Evolutionary conservation across 768 basidiomycete species (phyloP).

Genomic region (Tylopilus rubrobrunneus): DNA sequence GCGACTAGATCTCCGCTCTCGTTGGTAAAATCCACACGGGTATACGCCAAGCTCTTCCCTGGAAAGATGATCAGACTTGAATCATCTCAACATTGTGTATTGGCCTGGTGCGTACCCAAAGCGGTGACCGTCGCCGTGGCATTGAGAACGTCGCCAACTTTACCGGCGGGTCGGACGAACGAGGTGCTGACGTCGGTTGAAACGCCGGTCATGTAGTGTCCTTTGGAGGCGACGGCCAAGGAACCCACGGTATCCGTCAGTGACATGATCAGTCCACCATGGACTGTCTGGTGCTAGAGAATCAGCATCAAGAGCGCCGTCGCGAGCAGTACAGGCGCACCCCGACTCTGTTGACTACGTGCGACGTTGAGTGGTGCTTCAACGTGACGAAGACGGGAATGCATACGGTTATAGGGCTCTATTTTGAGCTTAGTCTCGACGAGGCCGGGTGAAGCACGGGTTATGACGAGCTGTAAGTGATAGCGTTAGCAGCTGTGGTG

Average conservation of each 20-base stretch:
- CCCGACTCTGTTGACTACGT: constrained; percentile 75
- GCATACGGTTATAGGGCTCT: constrained; percentile 69
- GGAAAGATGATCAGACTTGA: neutral
- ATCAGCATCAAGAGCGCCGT: neutral
- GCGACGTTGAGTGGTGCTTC: neutral
- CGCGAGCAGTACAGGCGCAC: constrained; percentile 38
- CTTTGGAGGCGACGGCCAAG: constrained; percentile 75
- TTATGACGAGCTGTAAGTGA: constrained; percentile 55
- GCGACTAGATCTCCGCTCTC: constrained; percentile 67
- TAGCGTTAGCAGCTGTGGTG: neutral
- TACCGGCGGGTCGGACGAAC: constrained; percentile 76
- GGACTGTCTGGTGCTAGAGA: constrained; percentile 43
- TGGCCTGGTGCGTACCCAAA: constrained; percentile 46
- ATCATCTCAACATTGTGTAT: neutral
- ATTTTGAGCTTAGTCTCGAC: constrained; percentile 69
- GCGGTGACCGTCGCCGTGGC: constrained; percentile 63
- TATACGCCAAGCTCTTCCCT: constrained; percentile 81
- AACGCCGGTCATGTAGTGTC: constrained; percentile 85
- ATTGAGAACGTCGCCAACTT: constrained; percentile 59
- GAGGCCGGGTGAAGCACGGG: constrained; percentile 64
- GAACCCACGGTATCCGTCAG: constrained; percentile 84
- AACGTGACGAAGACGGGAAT: neutral
- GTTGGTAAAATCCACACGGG: constrained; percentile 71
- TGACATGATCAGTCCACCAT: constrained; percentile 79
- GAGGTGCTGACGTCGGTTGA: constrained; percentile 79